Evolutionary conservation across 1,284 basidiomycete species (phyloP).

Genomic region (Sanguinoderma infundibulare): DNA sequence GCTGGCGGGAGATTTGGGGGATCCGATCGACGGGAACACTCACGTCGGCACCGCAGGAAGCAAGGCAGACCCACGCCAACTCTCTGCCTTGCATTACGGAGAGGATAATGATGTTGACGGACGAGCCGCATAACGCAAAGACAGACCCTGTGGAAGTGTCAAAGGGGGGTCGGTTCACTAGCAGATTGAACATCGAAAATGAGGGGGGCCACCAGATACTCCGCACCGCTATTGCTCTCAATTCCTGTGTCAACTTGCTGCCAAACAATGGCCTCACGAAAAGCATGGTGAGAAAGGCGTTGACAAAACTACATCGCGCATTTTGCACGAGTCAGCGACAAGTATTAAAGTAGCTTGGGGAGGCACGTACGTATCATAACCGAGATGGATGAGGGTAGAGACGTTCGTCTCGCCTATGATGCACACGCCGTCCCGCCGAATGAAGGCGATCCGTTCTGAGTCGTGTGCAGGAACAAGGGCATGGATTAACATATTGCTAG

Average conservation of each 20-base stretch:
- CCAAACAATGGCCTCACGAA: conserved; percentile 52
- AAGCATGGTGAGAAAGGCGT: conserved; percentile 46
- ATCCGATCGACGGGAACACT: neutral
- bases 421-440: conserved; percentile 42
- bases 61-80: conserved; percentile 58
- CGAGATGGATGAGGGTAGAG: conserved; percentile 45
- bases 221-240: conserved; percentile 41
- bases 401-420: conserved; percentile 45
- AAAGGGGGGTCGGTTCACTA: neutral
- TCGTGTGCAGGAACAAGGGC: neutral
- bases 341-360: too few relatives aligned
- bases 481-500: neutral
- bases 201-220: conserved; percentile 41
- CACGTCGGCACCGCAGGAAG: conserved; percentile 55
- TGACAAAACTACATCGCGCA: conserved; percentile 39
- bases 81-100: conserved; percentile 52
- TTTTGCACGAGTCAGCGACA: too few relatives aligned
- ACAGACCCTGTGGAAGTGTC: conserved; percentile 41
- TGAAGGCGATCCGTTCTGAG: conserved; percentile 41
- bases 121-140: conserved; percentile 46
- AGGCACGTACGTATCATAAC: conserved; percentile 42
- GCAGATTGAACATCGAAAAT: neutral
- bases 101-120: conserved; percentile 53
- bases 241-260: conserved; percentile 38
- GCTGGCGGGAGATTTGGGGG: neutral